phyloP scores from a whole-genome alignment of 371 early-diverging fungal genomes.

The Capillidium heterosporum region DNA sequence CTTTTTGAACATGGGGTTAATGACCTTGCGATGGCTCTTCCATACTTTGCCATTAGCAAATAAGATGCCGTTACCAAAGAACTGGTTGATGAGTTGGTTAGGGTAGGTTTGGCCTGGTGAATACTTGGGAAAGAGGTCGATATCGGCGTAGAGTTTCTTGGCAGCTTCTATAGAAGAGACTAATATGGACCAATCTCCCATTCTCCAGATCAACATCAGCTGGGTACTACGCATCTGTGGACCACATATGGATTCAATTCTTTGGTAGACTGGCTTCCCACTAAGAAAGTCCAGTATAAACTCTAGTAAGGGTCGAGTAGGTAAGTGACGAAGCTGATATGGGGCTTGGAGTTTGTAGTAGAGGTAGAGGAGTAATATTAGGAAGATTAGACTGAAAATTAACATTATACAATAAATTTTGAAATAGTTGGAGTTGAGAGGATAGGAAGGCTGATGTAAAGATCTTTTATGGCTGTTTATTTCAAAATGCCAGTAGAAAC shows the following conservation, averaged over 20 bases:
- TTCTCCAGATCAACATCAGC: neutral
- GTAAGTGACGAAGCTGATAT: neutral
- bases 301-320: neutral
- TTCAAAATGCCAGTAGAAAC: no score
- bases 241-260: neutral
- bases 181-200: neutral
- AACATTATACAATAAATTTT: no score
- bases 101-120: neutral
- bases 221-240: neutral
- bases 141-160: neutral
- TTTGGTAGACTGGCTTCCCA: neutral
- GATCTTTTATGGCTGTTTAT: no score
- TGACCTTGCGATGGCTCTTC: conserved; percentile 14
- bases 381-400: no score
- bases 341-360: neutral
- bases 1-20: conserved; percentile 11
- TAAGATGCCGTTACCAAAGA: conserved; percentile 11
- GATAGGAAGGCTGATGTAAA: no score
- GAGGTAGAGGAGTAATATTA: no score
- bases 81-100: neutral
- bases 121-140: neutral
- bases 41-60: conserved; percentile 10
- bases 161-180: neutral
- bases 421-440: no score
- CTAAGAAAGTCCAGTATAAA: neutral